A percentile compares a stretch with the other conserved stretches of the same genome.
Evolutionary conservation across 257 asterid species (phyloP).

Genomic region (Echites panduratus): DNA sequence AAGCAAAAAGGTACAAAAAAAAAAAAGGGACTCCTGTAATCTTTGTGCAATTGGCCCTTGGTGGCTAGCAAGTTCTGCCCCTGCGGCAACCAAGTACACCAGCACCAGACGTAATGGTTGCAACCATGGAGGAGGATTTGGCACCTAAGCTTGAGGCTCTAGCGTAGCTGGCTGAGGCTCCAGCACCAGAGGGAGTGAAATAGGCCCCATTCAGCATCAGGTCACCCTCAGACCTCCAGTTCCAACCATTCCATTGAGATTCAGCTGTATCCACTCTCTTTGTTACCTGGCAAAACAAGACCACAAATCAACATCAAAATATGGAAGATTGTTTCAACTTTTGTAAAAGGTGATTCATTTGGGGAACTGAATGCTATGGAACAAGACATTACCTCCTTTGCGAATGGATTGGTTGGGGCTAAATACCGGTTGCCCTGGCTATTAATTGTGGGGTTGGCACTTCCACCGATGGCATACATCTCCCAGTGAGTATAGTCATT

Average conservation of each 20-base stretch:
- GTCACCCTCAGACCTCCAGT: constrained; percentile 95
- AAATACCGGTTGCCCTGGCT: constrained; percentile 92
- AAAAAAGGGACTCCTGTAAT: constrained; percentile 16
- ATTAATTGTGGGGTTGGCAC: constrained; percentile 83
- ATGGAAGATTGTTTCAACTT: neutral
- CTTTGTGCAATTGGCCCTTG: constrained; percentile 11
- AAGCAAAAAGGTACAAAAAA: neutral
- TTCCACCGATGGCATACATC: constrained; percentile 96
- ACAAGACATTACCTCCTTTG: constrained; percentile 60
- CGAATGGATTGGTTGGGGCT: constrained; percentile 65
- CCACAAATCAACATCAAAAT: neutral
- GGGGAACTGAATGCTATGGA: constrained; percentile 1
- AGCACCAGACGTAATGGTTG: constrained; percentile 62
- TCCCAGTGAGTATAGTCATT: constrained; percentile 97
- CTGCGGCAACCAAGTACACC: constrained; percentile 76
- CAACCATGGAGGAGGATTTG: constrained; percentile 83
- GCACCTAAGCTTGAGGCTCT: constrained; percentile 98
- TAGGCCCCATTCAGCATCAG: constrained; percentile 90
- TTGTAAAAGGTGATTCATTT: neutral
- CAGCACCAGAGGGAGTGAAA: constrained; percentile 88
- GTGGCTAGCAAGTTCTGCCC: constrained; percentile 63
- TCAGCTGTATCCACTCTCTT: constrained; percentile 72
- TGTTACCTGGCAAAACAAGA: constrained; percentile 53
- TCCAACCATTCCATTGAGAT: constrained; percentile 76
- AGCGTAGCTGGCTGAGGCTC: constrained; percentile 89